phyloP scores from a whole-genome alignment of 2,329 filamentous ascomycete species.

The Stachybotrys chlorohalonatus region DNA sequence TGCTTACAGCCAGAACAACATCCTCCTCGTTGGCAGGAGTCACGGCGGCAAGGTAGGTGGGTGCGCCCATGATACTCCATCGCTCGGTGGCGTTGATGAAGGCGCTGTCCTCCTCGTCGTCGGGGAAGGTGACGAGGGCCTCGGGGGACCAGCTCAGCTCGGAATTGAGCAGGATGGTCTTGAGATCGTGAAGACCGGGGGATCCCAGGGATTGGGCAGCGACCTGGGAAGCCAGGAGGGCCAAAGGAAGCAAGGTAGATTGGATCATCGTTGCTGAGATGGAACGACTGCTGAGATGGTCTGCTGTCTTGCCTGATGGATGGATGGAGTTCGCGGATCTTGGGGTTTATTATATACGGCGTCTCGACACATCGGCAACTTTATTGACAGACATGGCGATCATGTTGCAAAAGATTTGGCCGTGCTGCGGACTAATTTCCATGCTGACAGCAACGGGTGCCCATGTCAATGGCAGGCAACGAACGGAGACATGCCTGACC shows the following conservation, averaged over 20 bases:
- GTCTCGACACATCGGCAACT: neutral
- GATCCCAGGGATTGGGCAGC: neutral
- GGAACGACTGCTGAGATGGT: neutral
- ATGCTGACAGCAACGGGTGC: neutral
- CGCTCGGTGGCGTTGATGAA: neutral
- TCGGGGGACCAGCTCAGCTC: neutral
- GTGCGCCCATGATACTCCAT: neutral
- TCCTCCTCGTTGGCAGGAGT: neutral
- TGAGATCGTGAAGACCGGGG: neutral
- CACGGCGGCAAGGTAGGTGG: neutral
- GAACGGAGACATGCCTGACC: neutral
- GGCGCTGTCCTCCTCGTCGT: neutral
- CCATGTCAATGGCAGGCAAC: neutral
- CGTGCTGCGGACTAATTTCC: neutral
- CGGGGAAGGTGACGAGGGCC: neutral
- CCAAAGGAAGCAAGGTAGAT: neutral
- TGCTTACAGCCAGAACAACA: neutral
- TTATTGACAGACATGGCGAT: neutral
- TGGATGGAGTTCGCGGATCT: neutral
- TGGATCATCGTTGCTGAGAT: neutral
- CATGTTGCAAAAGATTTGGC: neutral
- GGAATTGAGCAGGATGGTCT: neutral
- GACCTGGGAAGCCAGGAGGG: neutral
- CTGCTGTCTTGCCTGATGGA: neutral
- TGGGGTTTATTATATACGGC: neutral